phyloP scores from a whole-genome alignment of 192 early-diverging fungal genomes.

The Cetraspora pellucida region DNA sequence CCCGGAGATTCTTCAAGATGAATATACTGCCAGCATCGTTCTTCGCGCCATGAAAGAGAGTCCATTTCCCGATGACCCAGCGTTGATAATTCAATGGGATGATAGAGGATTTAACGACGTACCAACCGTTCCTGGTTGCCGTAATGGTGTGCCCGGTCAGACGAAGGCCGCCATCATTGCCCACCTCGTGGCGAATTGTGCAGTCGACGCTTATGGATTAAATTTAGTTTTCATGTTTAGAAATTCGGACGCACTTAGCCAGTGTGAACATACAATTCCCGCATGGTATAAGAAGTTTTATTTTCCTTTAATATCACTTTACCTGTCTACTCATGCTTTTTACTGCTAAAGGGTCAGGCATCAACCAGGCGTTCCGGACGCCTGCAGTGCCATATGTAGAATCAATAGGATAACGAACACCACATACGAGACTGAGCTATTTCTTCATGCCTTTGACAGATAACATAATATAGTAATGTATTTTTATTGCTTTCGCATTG shows the following conservation, averaged over 20 bases:
- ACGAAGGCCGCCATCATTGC: constrained; percentile 8
- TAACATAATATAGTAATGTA: background rate
- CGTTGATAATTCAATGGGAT: constrained; percentile 18
- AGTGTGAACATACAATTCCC: background rate
- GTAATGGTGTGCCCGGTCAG: constrained; percentile 20
- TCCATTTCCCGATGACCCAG: background rate
- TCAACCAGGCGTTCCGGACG: background rate
- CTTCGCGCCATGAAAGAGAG: constrained; percentile 8
- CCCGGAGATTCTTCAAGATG: constrained; percentile 25
- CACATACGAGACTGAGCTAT: background rate
- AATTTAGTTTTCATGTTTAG: constrained; percentile 11
- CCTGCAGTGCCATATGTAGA: background rate
- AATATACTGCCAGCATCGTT: background rate
- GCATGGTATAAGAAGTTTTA: background rate
- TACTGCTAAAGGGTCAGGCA: constrained; percentile 9
- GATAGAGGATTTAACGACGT: constrained; percentile 16
- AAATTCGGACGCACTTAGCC: background rate
- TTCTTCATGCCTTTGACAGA: constrained; percentile 11
- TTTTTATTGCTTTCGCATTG: background rate
- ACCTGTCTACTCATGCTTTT: background rate
- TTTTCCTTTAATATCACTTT: background rate
- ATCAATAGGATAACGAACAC: background rate
- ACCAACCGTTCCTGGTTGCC: background rate
- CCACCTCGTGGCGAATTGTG: background rate
- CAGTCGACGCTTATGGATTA: background rate